A percentile compares a stretch with the other conserved stretches of the same genome.
Conservation (phyloP, 768 basidiomycete species). For the Coprinopsis strossmayeri region DNA sequence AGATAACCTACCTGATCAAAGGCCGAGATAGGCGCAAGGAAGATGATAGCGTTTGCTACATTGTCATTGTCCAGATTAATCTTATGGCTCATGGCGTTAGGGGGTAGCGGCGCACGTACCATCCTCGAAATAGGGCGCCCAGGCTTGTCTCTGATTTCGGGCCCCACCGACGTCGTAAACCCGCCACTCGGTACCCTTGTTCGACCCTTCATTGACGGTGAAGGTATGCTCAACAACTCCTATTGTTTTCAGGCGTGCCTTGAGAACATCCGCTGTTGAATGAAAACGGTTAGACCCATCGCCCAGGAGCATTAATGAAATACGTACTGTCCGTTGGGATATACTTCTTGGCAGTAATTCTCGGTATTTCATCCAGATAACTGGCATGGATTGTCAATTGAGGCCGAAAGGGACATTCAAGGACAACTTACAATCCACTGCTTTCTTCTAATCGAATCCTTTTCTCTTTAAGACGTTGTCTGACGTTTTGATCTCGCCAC, state of each 20-base stretch:
- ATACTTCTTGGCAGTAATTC: constrained; percentile 77
- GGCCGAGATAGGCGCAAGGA: constrained; percentile 81
- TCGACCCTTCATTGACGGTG: constrained; percentile 49
- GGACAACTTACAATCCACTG: constrained; percentile 68
- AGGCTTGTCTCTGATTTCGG: constrained; percentile 74
- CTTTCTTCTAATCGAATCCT: constrained; percentile 71
- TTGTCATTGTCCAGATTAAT: too few relatives aligned
- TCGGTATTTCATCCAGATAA: constrained; percentile 74
- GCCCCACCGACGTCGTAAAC: constrained; percentile 85
- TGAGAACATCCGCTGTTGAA: constrained; percentile 63
- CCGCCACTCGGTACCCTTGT: constrained; percentile 64
- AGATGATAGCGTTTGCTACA: constrained; percentile 81
- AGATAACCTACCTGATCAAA: constrained; percentile 57
- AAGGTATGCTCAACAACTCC: constrained; percentile 80
- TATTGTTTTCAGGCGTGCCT: constrained; percentile 75
- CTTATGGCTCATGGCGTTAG: too few relatives aligned
- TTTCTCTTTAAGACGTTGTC: constrained; percentile 56
- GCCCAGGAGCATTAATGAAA: constrained; percentile 3
- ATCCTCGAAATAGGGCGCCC: constrained; percentile 87
- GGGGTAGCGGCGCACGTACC: constrained; percentile 36
- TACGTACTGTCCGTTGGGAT: constrained; percentile 67
- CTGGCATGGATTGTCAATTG: constrained; percentile 27
- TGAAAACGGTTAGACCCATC: constrained; percentile 4
- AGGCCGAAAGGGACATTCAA: constrained; percentile 5
- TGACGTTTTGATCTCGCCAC: constrained; percentile 70